Evolutionary conservation across 305 asterid genomes (phyloP).

Genomic region (Caryopteris hybrid): DNA sequence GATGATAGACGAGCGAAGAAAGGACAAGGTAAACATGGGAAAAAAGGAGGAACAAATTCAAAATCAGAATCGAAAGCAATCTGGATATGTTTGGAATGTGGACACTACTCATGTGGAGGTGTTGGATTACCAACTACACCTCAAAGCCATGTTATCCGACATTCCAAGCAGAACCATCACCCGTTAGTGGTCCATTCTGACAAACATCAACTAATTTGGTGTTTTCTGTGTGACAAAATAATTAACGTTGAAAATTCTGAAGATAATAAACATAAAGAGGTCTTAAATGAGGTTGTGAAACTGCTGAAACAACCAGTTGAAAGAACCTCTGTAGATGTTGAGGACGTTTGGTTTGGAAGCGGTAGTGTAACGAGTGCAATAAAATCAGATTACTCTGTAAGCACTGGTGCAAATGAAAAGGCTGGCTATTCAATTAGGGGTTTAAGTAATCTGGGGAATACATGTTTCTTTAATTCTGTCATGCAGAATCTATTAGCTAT

Average conservation of each 20-base stretch:
- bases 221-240: constrained; percentile 61
- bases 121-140: constrained; percentile 75
- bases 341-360: constrained; percentile 74
- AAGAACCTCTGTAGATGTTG: constrained; percentile 48
- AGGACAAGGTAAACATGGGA: constrained; percentile 30
- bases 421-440: constrained; percentile 56
- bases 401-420: constrained; percentile 26
- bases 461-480: constrained; percentile 90
- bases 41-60: constrained; percentile 31
- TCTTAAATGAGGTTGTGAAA: constrained; percentile 52
- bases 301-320: constrained; percentile 49
- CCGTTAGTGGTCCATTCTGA: constrained; percentile 59
- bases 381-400: constrained; percentile 36
- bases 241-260: constrained; percentile 45
- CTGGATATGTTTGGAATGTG: constrained; percentile 90
- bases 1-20: constrained; percentile 30
- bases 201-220: constrained; percentile 70
- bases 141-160: constrained; percentile 76
- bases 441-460: constrained; percentile 84
- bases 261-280: constrained; percentile 42
- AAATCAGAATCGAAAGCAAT: constrained; percentile 54
- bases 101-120: constrained; percentile 87
- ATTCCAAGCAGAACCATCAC: constrained; percentile 64
- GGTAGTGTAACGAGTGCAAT: constrained; percentile 45
- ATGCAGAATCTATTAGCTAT: constrained; percentile 80